Conservation (phyloP, 345 rosid species). For the Capsella bursapastoris region DNA sequence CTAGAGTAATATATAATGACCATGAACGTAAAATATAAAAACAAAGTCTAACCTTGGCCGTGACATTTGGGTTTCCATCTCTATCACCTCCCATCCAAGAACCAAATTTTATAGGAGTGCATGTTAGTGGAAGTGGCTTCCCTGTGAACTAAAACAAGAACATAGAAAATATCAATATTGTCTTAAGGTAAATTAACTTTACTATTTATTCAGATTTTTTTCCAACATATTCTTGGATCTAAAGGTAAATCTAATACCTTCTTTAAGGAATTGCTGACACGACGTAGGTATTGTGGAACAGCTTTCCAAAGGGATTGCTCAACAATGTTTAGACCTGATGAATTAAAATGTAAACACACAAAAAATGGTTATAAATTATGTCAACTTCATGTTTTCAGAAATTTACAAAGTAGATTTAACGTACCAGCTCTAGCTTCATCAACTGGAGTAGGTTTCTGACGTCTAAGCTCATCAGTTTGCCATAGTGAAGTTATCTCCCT, state of each 20-base stretch:
- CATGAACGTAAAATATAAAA: not conserved
- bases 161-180: constrained; percentile 7
- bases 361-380: too few species aligned
- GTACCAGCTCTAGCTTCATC: constrained; percentile 95
- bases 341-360: not conserved
- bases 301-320: constrained; percentile 99
- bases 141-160: constrained; percentile 66
- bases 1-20: not conserved
- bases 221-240: not conserved
- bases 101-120: constrained; percentile 88
- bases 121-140: constrained; percentile 79
- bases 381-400: not conserved
- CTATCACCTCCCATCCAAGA: constrained; percentile 99
- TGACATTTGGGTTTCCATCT: constrained; percentile 96
- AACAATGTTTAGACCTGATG: constrained; percentile 86
- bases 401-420: constrained; percentile 11
- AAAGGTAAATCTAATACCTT: constrained; percentile 51
- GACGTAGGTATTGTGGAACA: constrained; percentile 87
- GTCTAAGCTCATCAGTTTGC: constrained; percentile 97
- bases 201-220: not conserved
- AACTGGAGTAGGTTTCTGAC: constrained; percentile 87
- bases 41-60: constrained; percentile 65
- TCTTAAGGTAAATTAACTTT: constrained; percentile 9
- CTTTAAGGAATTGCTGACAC: constrained; percentile 86
- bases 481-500: constrained; percentile 88